Percentiles rank a stretch among this genome's conserved stretches.
These are phyloP conservation scores for Passalora sequoiae DNA, from an alignment of 2,329 filamentous ascomycete species.

Conservation along the genomic window DNA sequence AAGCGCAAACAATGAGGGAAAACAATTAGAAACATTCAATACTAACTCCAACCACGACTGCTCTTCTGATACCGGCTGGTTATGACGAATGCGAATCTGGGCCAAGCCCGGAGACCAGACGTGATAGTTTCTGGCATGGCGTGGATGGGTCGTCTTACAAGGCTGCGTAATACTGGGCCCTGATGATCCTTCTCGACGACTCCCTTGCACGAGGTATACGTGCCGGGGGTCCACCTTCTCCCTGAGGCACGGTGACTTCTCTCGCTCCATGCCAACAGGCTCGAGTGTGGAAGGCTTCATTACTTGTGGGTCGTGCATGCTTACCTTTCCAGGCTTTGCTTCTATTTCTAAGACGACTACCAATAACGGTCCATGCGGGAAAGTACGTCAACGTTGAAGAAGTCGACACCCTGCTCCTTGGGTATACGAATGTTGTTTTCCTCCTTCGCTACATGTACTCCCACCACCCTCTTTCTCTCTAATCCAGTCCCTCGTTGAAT, in stretches of 20 bases:
- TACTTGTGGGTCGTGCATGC: slow-evolving; percentile 3
- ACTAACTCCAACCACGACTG: too few relatives aligned
- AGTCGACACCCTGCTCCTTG: too few relatives aligned
- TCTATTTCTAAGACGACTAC: slow-evolving; percentile 1
- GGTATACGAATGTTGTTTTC: neutral
- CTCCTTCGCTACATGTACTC: slow-evolving; percentile 3
- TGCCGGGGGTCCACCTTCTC: neutral
- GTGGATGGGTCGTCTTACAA: slow-evolving; percentile 2
- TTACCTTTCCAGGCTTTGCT: slow-evolving; percentile 1
- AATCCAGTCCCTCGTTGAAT: slow-evolving; percentile 12
- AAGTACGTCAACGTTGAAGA: neutral
- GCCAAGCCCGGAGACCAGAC: too few relatives aligned
- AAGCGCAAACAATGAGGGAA: too few relatives aligned
- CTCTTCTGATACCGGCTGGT: too few relatives aligned
- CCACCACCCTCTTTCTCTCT: neutral
- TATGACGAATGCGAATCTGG: too few relatives aligned
- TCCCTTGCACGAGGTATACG: neutral
- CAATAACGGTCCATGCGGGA: neutral
- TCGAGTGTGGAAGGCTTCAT: neutral
- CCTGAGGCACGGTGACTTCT: slow-evolving; percentile 3
- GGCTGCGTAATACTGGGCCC: slow-evolving; percentile 8
- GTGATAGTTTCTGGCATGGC: neutral
- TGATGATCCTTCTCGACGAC: slow-evolving; percentile 7
- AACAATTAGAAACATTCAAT: too few relatives aligned
- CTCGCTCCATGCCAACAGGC: slow-evolving; percentile 7